Base-by-base conservation (phyloP, 2,329 filamentous ascomycete genomes). In the Waltergamsia citrina region DNA sequence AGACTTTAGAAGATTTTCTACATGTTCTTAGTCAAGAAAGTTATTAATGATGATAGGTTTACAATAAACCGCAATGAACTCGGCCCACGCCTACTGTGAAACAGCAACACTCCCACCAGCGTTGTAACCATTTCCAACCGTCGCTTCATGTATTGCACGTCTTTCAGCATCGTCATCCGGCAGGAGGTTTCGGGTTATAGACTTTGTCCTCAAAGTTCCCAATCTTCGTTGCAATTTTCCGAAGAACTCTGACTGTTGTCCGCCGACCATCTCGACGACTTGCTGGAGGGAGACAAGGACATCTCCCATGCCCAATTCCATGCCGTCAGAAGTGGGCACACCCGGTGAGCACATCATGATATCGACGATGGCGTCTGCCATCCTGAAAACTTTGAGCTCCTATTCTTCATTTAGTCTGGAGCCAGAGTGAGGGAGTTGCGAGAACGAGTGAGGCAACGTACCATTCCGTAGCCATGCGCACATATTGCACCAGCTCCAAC, bases 401-500 rank as follows among this genome's bases (percentile, higher is more conserved):
- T 49, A 14, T 24, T 17, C 10, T 12, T 11, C 16, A 18, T 10
- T 33, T 18, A 33, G 30, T 18, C 9, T 21, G 10, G 16, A 18
- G 16, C 5, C 10, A 16, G 5, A 9, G 14, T 6, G 16, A 12
- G n/a, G 20, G 7, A 29, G 10, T 10, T 17, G 15, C 9, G 9
- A 20, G 15, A 8, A 18, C 9, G 18, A 7, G 29, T 7, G 14
- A 11, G 5, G 15, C 7, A 15, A 35, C 47, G 37, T 29, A 49
- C 47, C 29, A 50, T 43, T n/a, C 46, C 47, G 28, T 48, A 50
- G 2, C 47, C 47, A 20, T 50, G 44, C 1, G 44, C 41, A n/a
- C 36, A 40, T 3, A 50, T 47, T 4, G 45, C 44, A 14, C 27
- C 24, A 10, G 18, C 19, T 12, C 21, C 14, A 10, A 24, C 36